A percentile compares a stretch with the other conserved stretches of the same genome.
Conservation (phyloP, 169 alveolate genomes). For the Cryptosporidium meleagridis region DNA sequence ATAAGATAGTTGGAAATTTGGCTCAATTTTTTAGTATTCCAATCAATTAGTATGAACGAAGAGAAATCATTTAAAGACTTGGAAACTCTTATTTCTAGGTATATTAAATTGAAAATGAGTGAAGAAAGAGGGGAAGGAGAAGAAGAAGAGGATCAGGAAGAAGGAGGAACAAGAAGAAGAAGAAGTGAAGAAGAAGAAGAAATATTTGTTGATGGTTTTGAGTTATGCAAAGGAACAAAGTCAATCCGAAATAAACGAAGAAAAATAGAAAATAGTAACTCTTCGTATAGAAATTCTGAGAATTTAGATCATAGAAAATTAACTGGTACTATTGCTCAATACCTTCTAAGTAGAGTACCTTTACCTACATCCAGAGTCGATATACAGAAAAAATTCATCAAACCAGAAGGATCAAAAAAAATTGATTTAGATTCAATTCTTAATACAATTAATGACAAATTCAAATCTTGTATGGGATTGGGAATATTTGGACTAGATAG, state of each 20-base stretch:
- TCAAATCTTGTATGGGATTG: constrained; percentile 33
- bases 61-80: neutral
- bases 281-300: neutral
- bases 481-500: constrained; percentile 55
- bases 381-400: constrained; percentile 41
- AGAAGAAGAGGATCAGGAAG: neutral
- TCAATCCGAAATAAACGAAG: neutral
- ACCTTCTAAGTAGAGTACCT: constrained; percentile 60
- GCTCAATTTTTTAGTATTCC: neutral
- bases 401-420: constrained; percentile 16
- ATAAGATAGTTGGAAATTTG: neutral
- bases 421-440: constrained; percentile 33
- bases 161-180: too few species aligned
- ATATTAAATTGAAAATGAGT: neutral
- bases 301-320: neutral
- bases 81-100: constrained; percentile 7
- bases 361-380: constrained; percentile 56
- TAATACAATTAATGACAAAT: constrained; percentile 10
- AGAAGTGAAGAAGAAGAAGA: too few species aligned
- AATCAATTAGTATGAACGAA: neutral
- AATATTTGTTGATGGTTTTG: neutral
- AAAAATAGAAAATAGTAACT: neutral
- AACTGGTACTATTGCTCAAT: constrained; percentile 36
- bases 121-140: neutral
- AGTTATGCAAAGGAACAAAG: neutral